Conservation (phyloP, 176 grass and related monocot species). For the Hordeum vulgare region DNA sequence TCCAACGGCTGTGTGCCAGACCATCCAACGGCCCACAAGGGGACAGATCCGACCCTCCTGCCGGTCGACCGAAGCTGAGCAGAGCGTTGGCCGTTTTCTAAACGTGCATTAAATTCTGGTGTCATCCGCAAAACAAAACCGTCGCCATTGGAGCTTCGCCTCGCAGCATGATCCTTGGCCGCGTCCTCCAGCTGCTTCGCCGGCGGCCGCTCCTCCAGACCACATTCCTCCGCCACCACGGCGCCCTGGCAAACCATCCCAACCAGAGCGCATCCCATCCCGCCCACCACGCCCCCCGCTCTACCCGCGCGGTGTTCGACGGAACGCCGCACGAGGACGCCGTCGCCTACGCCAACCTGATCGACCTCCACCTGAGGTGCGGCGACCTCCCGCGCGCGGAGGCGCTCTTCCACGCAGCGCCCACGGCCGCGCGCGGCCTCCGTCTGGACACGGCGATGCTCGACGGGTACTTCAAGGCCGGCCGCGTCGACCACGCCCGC, state of each 20-base stretch:
- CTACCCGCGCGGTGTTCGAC: background rate
- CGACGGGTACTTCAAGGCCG: slow-evolving; percentile 12
- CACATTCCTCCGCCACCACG: background rate
- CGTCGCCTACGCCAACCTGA: background rate
- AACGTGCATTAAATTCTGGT: too few species aligned
- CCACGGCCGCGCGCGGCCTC: background rate
- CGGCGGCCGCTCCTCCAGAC: background rate
- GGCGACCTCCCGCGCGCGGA: slow-evolving; percentile 1
- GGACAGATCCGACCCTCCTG: too few species aligned
- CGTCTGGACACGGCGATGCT: background rate
- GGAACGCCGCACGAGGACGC: background rate
- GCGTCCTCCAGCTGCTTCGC: background rate
- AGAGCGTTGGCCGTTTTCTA: too few species aligned
- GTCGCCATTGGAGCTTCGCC: too few species aligned
- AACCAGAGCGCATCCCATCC: background rate
- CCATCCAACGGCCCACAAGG: too few species aligned
- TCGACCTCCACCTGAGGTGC: background rate
- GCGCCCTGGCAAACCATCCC: background rate
- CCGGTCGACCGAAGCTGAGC: too few species aligned
- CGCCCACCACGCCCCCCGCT: background rate
- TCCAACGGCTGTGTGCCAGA: too few species aligned
- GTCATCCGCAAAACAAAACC: too few species aligned
- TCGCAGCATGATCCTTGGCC: too few species aligned
- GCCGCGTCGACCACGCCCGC: slow-evolving; percentile 10
- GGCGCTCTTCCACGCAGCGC: slow-evolving; percentile 11